Conservation (phyloP, 2,329 filamentous ascomycete species). For the Fusarium solani-melongenae region DNA sequence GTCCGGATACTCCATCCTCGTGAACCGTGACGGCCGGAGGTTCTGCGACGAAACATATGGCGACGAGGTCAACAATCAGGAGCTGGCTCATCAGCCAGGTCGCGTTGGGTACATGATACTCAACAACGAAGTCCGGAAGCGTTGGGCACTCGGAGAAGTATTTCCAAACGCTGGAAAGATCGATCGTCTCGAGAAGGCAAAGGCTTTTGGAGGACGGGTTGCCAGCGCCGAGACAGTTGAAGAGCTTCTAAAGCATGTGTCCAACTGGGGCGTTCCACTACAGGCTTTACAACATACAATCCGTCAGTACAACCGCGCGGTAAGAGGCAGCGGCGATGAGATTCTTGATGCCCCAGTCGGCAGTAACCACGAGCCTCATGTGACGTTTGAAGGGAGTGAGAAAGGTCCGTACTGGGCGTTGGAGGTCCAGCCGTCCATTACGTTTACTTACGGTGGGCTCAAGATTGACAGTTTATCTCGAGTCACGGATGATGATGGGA, state of each 20-base stretch:
- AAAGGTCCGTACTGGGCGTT: constrained; percentile 22
- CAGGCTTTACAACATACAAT: constrained; percentile 4
- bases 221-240: constrained; percentile 7
- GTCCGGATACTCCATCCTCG: constrained; percentile 20
- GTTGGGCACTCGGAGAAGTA: constrained; percentile 20
- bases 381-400: constrained; percentile 2
- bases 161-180: constrained; percentile 26
- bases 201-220: constrained; percentile 20
- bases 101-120: constrained; percentile 26
- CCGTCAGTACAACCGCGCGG: constrained; percentile 5
- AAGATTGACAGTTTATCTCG: constrained; percentile 15
- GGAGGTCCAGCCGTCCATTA: constrained; percentile 26
- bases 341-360: constrained; percentile 11
- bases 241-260: constrained; percentile 7
- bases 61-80: constrained; percentile 28
- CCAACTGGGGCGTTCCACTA: constrained; percentile 17
- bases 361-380: constrained; percentile 14
- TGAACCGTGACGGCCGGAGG: constrained; percentile 12
- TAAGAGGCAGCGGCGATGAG: neutral
- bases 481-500: constrained; percentile 7
- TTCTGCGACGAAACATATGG: constrained; percentile 31
- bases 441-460: constrained; percentile 20
- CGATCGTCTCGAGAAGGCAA: constrained; percentile 26
- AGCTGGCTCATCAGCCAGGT: constrained; percentile 17
- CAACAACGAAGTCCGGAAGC: constrained; percentile 15